These are phyloP conservation scores for Leccinellum rugosiceps DNA, from an alignment of 768 basidiomycete genomes.

Conservation along the genomic window DNA sequence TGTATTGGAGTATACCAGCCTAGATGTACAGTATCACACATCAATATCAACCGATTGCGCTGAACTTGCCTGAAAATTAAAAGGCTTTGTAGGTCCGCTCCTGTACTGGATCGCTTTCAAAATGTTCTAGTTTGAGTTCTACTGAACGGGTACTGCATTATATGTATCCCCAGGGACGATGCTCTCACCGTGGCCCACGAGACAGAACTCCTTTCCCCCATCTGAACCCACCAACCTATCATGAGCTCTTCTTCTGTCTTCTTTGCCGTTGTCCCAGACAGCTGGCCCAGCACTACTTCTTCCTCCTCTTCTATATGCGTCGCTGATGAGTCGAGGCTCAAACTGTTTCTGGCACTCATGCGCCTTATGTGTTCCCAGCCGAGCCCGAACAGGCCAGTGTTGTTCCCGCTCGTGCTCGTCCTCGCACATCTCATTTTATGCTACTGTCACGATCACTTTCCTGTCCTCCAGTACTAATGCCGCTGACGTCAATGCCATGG, in stretches of 20 bases:
- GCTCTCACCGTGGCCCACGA: not conserved
- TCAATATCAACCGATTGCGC: no score
- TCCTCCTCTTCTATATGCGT: slow-evolving; percentile 3
- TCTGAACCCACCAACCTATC: not conserved
- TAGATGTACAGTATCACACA: no score
- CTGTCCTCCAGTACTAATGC: not conserved
- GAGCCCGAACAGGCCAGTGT: slow-evolving; percentile 4
- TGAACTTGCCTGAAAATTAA: not conserved
- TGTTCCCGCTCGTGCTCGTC: slow-evolving; percentile 1
- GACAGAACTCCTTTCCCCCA: not conserved
- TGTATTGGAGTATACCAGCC: not conserved
- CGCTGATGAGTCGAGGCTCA: slow-evolving; percentile 20
- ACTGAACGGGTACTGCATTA: no score
- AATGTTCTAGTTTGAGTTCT: no score
- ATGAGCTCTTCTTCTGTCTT: not conserved
- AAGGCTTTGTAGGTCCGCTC: no score
- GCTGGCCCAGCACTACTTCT: slow-evolving; percentile 11
- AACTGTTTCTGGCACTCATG: not conserved
- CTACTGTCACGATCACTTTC: not conserved
- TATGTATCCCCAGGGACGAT: not conserved
- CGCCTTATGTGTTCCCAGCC: slow-evolving; percentile 4
- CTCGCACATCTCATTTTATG: slow-evolving; percentile 5
- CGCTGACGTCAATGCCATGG: slow-evolving; percentile 11
- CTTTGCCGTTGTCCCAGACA: slow-evolving; percentile 8
- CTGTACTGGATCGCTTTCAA: no score